phyloP scores from a whole-genome alignment of 2,329 filamentous ascomycete species.

The Mariannaea elegans region DNA sequence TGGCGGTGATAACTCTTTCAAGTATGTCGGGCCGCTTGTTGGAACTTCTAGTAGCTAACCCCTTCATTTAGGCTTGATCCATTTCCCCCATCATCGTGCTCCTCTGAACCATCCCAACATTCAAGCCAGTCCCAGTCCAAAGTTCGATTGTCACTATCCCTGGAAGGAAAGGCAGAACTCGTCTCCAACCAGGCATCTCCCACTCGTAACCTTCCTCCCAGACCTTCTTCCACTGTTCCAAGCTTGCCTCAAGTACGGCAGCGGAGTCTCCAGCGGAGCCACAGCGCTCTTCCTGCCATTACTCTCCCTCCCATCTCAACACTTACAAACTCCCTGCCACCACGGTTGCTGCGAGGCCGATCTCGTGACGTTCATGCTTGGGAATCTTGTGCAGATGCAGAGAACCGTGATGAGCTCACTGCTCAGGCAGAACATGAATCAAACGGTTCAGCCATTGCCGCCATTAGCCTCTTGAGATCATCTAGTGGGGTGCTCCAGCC shows the following conservation, averaged over 20 bases:
- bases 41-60: conserved; percentile 14
- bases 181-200: conserved; percentile 76
- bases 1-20: conserved; percentile 54
- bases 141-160: conserved; percentile 81
- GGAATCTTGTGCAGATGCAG: conserved; percentile 89
- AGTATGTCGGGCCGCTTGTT: conserved; percentile 47
- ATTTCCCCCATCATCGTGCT: conserved; percentile 54
- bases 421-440: conserved; percentile 83
- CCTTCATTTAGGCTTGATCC: conserved; percentile 49
- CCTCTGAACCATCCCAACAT: conserved; percentile 51
- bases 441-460: conserved; percentile 80
- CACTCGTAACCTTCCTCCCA: conserved; percentile 59
- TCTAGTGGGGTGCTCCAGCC: conserved; percentile 63
- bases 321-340: conserved; percentile 62
- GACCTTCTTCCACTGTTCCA: conserved; percentile 57
- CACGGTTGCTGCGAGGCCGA: conserved; percentile 71
- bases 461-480: conserved; percentile 82
- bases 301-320: conserved; percentile 66
- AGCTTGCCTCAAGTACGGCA: conserved; percentile 58
- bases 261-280: conserved; percentile 72
- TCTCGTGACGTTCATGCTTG: conserved; percentile 89
- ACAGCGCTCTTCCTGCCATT: conserved; percentile 70
- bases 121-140: conserved; percentile 54
- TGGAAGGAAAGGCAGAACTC: conserved; percentile 91
- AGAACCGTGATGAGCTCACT: conserved; percentile 79